Conservation (phyloP, 2,329 filamentous ascomycete species). For the Allantophomopsis cytisporea region DNA sequence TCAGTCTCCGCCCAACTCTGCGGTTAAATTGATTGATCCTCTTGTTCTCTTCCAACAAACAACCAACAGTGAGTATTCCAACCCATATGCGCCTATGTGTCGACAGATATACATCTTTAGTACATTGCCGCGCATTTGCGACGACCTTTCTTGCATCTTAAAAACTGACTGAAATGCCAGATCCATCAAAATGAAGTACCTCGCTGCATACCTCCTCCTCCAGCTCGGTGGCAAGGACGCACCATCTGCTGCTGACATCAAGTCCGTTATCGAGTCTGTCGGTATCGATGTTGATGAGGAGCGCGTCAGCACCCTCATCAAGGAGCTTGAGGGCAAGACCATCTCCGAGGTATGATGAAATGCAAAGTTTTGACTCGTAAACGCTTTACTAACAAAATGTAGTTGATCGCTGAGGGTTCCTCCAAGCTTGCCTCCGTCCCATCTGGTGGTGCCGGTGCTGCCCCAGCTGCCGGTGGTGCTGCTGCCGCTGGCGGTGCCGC, state of each 20-base stretch:
- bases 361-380: too few relatives aligned
- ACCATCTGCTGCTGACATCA: slow-evolving; percentile 78
- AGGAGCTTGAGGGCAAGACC: slow-evolving; percentile 84
- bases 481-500: slow-evolving; percentile 54
- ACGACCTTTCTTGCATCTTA: slow-evolving; percentile 3
- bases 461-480: slow-evolving; percentile 50
- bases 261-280: slow-evolving; percentile 78
- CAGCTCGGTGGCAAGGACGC: slow-evolving; percentile 82
- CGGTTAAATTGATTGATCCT: slow-evolving; percentile 99
- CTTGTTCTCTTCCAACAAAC: slow-evolving; percentile 40
- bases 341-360: slow-evolving; percentile 64
- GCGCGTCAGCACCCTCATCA: slow-evolving; percentile 74
- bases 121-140: not conserved
- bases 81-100: too few relatives aligned
- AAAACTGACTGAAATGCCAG: slow-evolving; percentile 5
- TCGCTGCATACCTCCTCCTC: slow-evolving; percentile 98
- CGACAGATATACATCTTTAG: too few relatives aligned
- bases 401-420: slow-evolving; percentile 87
- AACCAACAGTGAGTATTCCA: slow-evolving; percentile 8
- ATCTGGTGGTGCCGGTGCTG: slow-evolving; percentile 73
- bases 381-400: slow-evolving; percentile 12
- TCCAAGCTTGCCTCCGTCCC: slow-evolving; percentile 96
- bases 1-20: slow-evolving; percentile 95
- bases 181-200: slow-evolving; percentile 89
- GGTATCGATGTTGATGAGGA: slow-evolving; percentile 88